These are phyloP conservation scores for Leishmania tropica DNA, from an alignment of 208 protist species.

Conservation along the genomic window DNA sequence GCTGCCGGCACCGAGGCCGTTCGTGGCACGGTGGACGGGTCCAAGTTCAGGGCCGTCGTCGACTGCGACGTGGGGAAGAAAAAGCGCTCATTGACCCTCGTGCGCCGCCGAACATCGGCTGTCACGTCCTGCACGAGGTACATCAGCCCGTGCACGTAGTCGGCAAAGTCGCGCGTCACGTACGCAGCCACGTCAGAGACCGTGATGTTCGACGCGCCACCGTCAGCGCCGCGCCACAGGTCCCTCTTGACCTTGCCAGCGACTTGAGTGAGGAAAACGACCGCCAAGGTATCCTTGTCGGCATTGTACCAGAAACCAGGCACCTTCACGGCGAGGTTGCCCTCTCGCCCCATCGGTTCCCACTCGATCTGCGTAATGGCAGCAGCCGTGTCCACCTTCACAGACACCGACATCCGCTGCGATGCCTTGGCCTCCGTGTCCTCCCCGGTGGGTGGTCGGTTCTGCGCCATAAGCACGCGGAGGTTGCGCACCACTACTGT, in stretches of 20 bases:
- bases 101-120: constrained; percentile 5
- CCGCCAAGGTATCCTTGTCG: constrained; percentile 61
- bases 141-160: constrained; percentile 49
- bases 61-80: neutral
- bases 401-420: constrained; percentile 49
- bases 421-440: constrained; percentile 33
- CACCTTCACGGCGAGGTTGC: constrained; percentile 58
- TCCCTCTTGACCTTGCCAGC: constrained; percentile 55
- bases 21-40: neutral
- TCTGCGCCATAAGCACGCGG: constrained; percentile 57
- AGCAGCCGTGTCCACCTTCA: constrained; percentile 56
- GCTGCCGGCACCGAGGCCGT: no score
- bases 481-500: constrained; percentile 49
- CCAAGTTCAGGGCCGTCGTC: neutral
- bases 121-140: constrained; percentile 20
- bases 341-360: constrained; percentile 70
- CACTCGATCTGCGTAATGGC: constrained; percentile 81
- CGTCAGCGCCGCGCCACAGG: constrained; percentile 52
- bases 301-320: constrained; percentile 62
- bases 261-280: constrained; percentile 55
- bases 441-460: constrained; percentile 55
- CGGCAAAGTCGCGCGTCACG: constrained; percentile 73
- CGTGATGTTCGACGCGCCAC: constrained; percentile 60
- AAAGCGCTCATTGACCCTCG: neutral
- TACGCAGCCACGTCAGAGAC: constrained; percentile 51